Percentiles rank a stretch among this genome's conserved stretches.
These are phyloP conservation scores for Ajuga chamaepitys DNA, from an alignment of 257 asterid genomes.

Conservation along the genomic window DNA sequence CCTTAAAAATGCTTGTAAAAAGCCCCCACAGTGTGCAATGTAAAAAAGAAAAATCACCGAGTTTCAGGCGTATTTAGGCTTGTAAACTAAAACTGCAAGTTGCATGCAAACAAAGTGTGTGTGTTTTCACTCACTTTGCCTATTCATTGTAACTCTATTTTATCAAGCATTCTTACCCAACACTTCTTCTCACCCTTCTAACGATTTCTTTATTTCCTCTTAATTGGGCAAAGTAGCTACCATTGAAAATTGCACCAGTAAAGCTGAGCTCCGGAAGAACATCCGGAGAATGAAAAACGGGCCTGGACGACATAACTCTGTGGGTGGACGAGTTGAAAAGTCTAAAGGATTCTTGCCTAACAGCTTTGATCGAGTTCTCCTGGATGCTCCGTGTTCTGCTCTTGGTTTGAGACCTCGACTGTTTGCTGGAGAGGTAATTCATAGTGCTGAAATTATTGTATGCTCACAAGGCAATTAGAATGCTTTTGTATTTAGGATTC, in stretches of 20 bases:
- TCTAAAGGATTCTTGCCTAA: constrained; percentile 75
- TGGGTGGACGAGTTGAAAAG: constrained; percentile 75
- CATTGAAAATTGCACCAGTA: constrained; percentile 30
- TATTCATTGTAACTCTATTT: neutral
- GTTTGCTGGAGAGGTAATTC: constrained; percentile 89
- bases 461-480: neutral
- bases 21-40: neutral
- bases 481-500: neutral
- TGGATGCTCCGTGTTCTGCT: constrained; percentile 99
- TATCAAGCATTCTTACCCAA: neutral
- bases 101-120: neutral
- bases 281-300: constrained; percentile 63
- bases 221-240: constrained; percentile 25
- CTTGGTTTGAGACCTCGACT: constrained; percentile 95
- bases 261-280: constrained; percentile 50
- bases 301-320: constrained; percentile 59
- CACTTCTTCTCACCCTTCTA: constrained; percentile 8
- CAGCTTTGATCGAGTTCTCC: constrained; percentile 95
- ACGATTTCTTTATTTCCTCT: constrained; percentile 6
- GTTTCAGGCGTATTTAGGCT: neutral
- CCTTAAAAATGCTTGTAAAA: no score
- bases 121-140: neutral
- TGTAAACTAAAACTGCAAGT: neutral
- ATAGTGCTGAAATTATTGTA: no score
- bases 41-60: neutral